phyloP scores from a whole-genome alignment of 2,329 filamentous ascomycete species.

The Tolypocladium paradoxum region DNA sequence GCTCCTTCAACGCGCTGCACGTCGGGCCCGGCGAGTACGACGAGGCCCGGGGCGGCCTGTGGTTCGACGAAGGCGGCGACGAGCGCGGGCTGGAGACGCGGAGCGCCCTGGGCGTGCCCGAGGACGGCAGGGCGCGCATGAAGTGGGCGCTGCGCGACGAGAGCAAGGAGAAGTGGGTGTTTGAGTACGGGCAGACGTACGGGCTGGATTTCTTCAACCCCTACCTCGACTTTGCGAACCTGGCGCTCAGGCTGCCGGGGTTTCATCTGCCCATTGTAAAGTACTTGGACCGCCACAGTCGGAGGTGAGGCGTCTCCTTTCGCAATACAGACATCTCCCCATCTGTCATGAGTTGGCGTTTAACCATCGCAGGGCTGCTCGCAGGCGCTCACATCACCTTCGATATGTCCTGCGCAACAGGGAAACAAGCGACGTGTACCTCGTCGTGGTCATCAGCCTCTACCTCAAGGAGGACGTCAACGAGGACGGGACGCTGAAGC shows the following conservation, averaged over 20 bases:
- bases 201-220: conserved; percentile 73
- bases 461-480: conserved; percentile 57
- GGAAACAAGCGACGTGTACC: conserved; percentile 60
- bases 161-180: conserved; percentile 42
- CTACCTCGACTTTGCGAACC: conserved; percentile 74
- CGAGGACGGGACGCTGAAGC: conserved; percentile 45
- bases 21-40: conserved; percentile 46
- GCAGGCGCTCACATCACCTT: conserved; percentile 66
- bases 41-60: conserved; percentile 36
- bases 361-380: conserved; percentile 15
- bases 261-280: conserved; percentile 63
- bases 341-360: conserved; percentile 4
- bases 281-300: conserved; percentile 70
- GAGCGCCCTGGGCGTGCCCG: conserved; percentile 37
- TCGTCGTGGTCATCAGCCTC: conserved; percentile 73
- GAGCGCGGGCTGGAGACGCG: conserved; percentile 40
- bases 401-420: conserved; percentile 88
- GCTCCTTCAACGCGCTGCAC: conserved; percentile 66
- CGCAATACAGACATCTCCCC: no score
- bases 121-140: conserved; percentile 40
- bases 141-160: conserved; percentile 44
- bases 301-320: conserved; percentile 45
- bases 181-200: conserved; percentile 42
- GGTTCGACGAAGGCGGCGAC: conserved; percentile 57
- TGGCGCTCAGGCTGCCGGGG: conserved; percentile 60